These are phyloP conservation scores for Geosmithia putterillii DNA, from an alignment of 2,329 filamentous ascomycete genomes.

Conservation along the genomic window DNA sequence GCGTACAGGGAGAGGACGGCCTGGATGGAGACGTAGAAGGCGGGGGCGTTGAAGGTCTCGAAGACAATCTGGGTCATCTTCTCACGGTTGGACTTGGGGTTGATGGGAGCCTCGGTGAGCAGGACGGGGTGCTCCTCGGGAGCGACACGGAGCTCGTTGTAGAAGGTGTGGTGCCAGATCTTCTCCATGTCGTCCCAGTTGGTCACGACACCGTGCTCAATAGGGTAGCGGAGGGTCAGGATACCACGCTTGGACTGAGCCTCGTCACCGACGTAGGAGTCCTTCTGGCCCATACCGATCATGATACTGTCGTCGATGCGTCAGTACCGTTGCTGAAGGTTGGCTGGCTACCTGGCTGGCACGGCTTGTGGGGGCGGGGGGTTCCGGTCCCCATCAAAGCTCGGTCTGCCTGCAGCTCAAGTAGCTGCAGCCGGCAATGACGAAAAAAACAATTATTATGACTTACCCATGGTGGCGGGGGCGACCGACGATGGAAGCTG, in stretches of 20 bases:
- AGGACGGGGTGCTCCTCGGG: slow-evolving; percentile 99
- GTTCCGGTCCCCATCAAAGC: neutral
- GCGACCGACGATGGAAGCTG: slow-evolving; percentile 98
- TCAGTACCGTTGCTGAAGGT: neutral
- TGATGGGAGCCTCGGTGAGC: slow-evolving; percentile 98
- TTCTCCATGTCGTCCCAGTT: slow-evolving; percentile 99
- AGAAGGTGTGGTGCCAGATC: slow-evolving; percentile 99
- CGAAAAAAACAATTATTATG: slow-evolving; percentile 3
- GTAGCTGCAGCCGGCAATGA: neutral
- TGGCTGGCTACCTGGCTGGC: neutral
- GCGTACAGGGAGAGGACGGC: slow-evolving; percentile 98
- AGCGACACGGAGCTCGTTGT: slow-evolving; percentile 99
- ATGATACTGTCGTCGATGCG: slow-evolving; percentile 70
- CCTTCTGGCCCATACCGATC: slow-evolving; percentile 99
- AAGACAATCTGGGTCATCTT: slow-evolving; percentile 99
- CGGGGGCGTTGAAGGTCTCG: slow-evolving; percentile 99
- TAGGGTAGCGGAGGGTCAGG: slow-evolving; percentile 97
- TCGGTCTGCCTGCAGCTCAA: neutral
- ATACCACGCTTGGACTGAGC: slow-evolving; percentile 99
- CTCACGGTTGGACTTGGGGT: slow-evolving; percentile 99
- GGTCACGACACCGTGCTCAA: slow-evolving; percentile 99
- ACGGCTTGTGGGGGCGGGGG: neutral
- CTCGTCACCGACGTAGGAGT: slow-evolving; percentile 99
- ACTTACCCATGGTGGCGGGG: slow-evolving; percentile 99
- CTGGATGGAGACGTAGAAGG: slow-evolving; percentile 99